Base-by-base conservation (phyloP, 306 rosid genomes). In the Quillaja saponaria region DNA sequence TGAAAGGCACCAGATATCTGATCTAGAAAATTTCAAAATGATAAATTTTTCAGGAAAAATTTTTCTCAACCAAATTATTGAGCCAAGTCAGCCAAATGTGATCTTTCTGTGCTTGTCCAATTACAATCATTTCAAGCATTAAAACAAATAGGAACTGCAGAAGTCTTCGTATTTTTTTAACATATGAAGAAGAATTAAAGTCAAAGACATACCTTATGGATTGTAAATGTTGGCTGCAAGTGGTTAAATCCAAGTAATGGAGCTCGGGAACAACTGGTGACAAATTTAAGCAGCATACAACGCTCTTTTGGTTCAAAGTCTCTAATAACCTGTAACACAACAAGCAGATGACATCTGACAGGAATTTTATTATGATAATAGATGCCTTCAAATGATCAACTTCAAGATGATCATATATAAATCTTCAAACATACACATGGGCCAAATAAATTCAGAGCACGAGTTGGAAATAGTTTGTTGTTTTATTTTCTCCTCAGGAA, bases 201-300 rank as follows among this genome's bases (percentile, higher is more conserved):
- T 74, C 46, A 65, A 52, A 49, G 59, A 44, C 69, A 58, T 60
- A 89, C 99, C 94, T 92, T 92, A 64, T 92, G 99, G 73, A 92
- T 89, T 34, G 96, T 89, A 66, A 92, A 86, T 64, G 86, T 72
- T 39, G 99, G 99, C 55, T 83, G 99, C 83, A 92, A 77, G 80
- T 92, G 78, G 72, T 87, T 86, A 78, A 92, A 92, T 69, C 96
- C 99, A 74, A 92, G 95, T 77, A 92, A 78, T 56, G 99, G 99
- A 76, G 95, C 95, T 70, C 96, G 87, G 70, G 96, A 92, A 85
- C 99, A 92, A 75, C 99, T 92, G 57, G 99, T 86, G 58, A 92
- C 96, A 51, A 92, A 92, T 78, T 92, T 92, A 52, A 92, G 87
- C 80, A 92, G 89, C 96, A 81, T 74, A 42, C 99, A 89, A 10